Conservation (phyloP, 1,284 basidiomycete genomes). For the Moniliella sp. region DNA sequence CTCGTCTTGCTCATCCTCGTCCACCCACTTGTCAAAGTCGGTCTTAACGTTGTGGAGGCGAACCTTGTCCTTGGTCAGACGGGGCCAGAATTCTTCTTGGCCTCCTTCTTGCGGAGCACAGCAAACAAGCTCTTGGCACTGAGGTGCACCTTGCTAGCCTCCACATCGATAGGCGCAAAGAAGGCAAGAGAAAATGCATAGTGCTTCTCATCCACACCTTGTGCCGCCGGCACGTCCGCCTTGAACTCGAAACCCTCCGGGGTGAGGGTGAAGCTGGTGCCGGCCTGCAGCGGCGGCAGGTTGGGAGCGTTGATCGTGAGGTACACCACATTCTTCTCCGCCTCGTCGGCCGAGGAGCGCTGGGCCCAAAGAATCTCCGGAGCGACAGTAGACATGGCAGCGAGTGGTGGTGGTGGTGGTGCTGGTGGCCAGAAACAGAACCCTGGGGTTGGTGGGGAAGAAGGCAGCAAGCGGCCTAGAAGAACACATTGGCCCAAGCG, state of each 20-base stretch:
- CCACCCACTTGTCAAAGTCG: slow-evolving; percentile 35
- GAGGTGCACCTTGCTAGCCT: slow-evolving; percentile 19
- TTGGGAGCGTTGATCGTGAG: background rate
- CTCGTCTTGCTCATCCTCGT: slow-evolving; percentile 33
- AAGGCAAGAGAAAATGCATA: slow-evolving; percentile 28
- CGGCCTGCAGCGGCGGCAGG: background rate
- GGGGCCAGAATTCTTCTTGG: slow-evolving; percentile 32
- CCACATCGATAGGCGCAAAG: slow-evolving; percentile 28
- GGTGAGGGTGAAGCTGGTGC: slow-evolving; percentile 26
- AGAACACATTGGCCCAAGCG: no score
- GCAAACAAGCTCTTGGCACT: slow-evolving; percentile 29
- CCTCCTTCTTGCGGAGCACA: slow-evolving; percentile 26
- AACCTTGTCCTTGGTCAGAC: slow-evolving; percentile 33
- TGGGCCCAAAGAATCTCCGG: background rate
- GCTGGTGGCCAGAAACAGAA: no score
- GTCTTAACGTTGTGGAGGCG: slow-evolving; percentile 35
- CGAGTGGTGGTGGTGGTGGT: no score
- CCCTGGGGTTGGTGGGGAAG: no score
- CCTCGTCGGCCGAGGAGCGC: background rate
- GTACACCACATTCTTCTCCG: background rate
- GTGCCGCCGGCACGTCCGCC: slow-evolving; percentile 13
- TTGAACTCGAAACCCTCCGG: slow-evolving; percentile 17
- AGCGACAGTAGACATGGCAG: no score
- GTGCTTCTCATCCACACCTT: slow-evolving; percentile 19
- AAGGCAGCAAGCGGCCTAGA: no score